Evolutionary conservation across 164 flowering plant genomes (phyloP), one percentile per base, ranked within the genome.

Genomic region (Berberis vulgaris): DNA sequence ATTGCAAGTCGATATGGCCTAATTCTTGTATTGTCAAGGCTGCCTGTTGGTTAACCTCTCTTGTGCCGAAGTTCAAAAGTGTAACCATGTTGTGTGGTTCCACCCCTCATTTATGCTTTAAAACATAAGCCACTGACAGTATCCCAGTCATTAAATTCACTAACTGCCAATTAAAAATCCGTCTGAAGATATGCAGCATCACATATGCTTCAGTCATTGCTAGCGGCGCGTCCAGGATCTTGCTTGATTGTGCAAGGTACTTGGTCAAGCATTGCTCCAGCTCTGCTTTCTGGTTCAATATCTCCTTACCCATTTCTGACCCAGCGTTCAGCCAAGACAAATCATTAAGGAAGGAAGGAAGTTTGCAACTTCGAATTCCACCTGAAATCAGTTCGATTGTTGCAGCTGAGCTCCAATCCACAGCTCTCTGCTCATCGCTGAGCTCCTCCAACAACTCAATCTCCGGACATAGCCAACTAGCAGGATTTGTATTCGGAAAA

Each of bases 391-490:
- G 74, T 49, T 78, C 73, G 44, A 80, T 77, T 65, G 53, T 82
- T 47, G 68, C 80, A 54, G 72, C 54, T 12, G 81, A 76, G 71
- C 89, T 87, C 99, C 99, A 91, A 42, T 62, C 66, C 41, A 76
- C 72, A 6, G 77, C 69, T 61, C 68, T 67, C 38, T 40, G 65
- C 72, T 88, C 96, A n/a, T 72, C 65, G 65, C 77, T 61, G 38
- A 57, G 69, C 38, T 26, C 26, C 26, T 76, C 77, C 44, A 94
- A 79, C 69, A 86, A 59, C 60, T 41, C 63, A 58, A 89, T 76
- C 77, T 95, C 99, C 60, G 90, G 89, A 67, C 90, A 79, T 63
- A 97, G 99, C 99, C 99, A 95, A 66, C 75, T 12, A 43, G 72
- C 40, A 62, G 78, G 76, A 73, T 82, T 91, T 61, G 54, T 69